Evolutionary conservation across 345 rosid species (phyloP).

Genomic region (Syzygium oleosum): DNA sequence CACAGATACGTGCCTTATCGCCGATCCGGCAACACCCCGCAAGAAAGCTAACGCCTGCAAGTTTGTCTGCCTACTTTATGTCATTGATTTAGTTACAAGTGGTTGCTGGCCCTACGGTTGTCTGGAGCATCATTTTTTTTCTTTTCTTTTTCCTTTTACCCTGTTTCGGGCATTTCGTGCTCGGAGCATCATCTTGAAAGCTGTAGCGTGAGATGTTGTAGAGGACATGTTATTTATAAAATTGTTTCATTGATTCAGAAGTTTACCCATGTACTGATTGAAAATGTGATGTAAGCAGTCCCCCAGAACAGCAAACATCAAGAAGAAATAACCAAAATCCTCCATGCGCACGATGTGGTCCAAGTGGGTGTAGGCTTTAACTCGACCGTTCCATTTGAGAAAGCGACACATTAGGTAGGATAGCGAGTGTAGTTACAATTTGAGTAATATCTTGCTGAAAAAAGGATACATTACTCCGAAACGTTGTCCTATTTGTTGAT

Average conservation of each 20-base stretch:
- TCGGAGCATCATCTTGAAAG: not conserved
- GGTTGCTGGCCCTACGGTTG: not conserved
- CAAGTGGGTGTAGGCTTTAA: not conserved
- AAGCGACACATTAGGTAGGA: not conserved
- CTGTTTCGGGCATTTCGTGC: not conserved
- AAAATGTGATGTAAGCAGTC: not conserved
- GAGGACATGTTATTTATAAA: not conserved
- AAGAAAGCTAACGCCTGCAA: conserved; percentile 11
- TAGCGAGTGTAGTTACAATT: not conserved
- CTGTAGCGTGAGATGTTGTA: not conserved
- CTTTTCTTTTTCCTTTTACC: not conserved
- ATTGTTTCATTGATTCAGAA: not conserved
- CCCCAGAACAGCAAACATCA: not conserved
- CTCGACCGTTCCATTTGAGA: not conserved
- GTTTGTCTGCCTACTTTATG: not conserved
- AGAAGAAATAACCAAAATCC: not conserved
- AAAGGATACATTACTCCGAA: not conserved
- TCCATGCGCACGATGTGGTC: not conserved
- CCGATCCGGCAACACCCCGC: conserved; percentile 21
- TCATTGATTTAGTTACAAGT: not conserved
- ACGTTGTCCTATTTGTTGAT: not conserved
- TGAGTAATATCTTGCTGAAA: not conserved
- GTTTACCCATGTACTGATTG: not conserved
- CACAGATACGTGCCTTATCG: conserved; percentile 83
- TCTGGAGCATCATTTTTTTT: not conserved